Percentiles rank a stretch among this genome's conserved stretches.
These are phyloP conservation scores for Cercophora sp. DNA, from an alignment of 495 filamentous ascomycete genomes.

Conservation along the genomic window DNA sequence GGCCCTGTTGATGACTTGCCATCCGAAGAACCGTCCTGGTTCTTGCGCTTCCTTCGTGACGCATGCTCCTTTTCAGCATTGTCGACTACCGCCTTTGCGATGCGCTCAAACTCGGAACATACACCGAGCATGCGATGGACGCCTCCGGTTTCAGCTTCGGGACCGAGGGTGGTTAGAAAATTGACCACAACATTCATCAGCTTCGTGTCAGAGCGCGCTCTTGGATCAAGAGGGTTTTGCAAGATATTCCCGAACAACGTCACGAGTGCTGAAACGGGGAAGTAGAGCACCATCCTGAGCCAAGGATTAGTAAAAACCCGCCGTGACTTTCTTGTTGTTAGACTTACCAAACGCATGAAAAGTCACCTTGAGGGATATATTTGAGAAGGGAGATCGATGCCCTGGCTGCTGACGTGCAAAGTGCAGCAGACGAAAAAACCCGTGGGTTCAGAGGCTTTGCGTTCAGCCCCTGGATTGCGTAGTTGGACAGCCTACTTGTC, in stretches of 20 bases:
- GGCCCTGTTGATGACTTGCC: conserved; percentile 12
- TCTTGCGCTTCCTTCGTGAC: conserved; percentile 78
- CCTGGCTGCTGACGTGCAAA: conserved; percentile 88
- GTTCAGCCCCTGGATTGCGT: conserved; percentile 89
- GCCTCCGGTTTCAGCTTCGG: conserved; percentile 76
- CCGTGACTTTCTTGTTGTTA: too few relatives aligned
- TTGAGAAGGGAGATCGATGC: conserved; percentile 91
- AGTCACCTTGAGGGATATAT: conserved; percentile 94
- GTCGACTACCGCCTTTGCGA: conserved; percentile 87
- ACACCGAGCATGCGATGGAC: conserved; percentile 90
- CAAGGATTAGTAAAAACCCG: too few relatives aligned
- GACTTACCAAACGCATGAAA: conserved; percentile 88
- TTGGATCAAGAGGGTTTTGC: conserved; percentile 88
- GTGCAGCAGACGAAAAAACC: conserved; percentile 87
- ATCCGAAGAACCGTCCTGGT: conserved; percentile 38
- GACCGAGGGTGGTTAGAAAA: conserved; percentile 68
- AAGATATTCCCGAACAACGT: conserved; percentile 96
- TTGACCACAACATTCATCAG: conserved; percentile 90
- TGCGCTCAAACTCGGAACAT: conserved; percentile 91
- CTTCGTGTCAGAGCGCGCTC: conserved; percentile 81
- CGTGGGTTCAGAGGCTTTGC: conserved; percentile 85
- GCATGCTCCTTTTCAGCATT: conserved; percentile 79
- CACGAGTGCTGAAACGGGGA: conserved; percentile 90
- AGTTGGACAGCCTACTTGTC: conserved; percentile 92
- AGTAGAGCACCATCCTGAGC: conserved; percentile 88